Evolutionary conservation across 345 rosid genomes (phyloP).

Genomic region (Litchi chinensis): DNA sequence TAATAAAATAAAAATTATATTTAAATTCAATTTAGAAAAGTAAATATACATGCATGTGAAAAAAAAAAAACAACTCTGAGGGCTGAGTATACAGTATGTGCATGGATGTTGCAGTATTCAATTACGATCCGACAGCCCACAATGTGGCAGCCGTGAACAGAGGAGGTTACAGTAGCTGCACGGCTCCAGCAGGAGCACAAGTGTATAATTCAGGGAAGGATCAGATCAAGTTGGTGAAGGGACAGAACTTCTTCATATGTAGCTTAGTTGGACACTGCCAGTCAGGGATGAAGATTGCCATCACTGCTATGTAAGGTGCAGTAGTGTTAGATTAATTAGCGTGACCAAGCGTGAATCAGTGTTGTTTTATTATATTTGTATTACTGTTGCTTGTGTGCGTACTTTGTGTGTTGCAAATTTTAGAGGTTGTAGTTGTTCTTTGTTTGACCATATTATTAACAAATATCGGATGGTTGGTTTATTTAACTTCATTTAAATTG

Average conservation of each 20-base stretch:
- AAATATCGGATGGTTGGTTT: too few species aligned
- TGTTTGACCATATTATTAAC: background rate
- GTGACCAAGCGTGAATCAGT: background rate
- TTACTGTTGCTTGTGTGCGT: background rate
- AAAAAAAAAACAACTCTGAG: background rate
- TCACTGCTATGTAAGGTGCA: constrained; percentile 34
- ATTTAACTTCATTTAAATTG: too few species aligned
- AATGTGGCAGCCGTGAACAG: constrained; percentile 48
- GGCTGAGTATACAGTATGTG: background rate
- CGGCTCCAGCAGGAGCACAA: constrained; percentile 36
- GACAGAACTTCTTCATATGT: constrained; percentile 57
- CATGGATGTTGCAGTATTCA: constrained; percentile 41
- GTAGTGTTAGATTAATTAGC: too few species aligned
- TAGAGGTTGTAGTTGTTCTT: background rate
- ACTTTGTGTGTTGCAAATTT: background rate
- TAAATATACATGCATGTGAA: too few species aligned
- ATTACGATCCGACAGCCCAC: constrained; percentile 42
- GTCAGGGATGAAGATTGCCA: constrained; percentile 54
- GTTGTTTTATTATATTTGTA: background rate
- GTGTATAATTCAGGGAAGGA: constrained; percentile 48
- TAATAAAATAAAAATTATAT: too few species aligned
- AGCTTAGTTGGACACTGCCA: constrained; percentile 47
- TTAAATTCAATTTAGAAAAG: too few species aligned
- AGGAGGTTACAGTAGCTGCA: constrained; percentile 40
- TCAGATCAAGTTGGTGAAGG: constrained; percentile 43